Evolutionary conservation across 2,329 filamentous ascomycete genomes (phyloP), one percentile per base, ranked within the genome.

Genomic region (Cladophialophora immunda): DNA sequence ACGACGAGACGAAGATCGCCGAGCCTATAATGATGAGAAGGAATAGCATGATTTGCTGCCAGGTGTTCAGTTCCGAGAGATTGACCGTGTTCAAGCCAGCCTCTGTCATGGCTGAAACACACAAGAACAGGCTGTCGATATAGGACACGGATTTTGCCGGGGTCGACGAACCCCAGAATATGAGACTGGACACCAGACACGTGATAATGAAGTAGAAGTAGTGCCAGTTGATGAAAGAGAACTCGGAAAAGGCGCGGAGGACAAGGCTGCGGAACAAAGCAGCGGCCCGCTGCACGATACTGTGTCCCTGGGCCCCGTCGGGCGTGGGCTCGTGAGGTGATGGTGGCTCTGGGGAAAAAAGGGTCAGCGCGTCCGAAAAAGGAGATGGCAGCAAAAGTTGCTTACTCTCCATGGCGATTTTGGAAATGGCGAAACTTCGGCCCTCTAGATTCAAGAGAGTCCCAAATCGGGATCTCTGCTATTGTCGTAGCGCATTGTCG

Each of bases 71-170:
- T 2, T 75, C 74, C 8, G 78, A 81, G 13, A 84, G 73, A 67
- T 84, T 83, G 71, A 84, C 76, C 0, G 82, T 83, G 57, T 83
- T 83, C 11, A 84, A 73, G 19, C 71, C 83, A 5, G 82, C 81
- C 62, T 80, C 68, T 1, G 81, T 83, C 82, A 85, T 84, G 19
- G 82, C 82, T 47, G 79, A 82, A 17, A 81, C 76, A 15, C 74
- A 73, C 5, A 85, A 69, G 70, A 84, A 85, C 2, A 85, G 73
- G 2, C 80, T 76, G 70, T 85, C 82, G 8, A 77, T 78, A 70
- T 82, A 84, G 57, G 72, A 74, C 36, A 84, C 75, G 59, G 77
- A 81, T 56, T 74, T 71, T n/a, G 74, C 66, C 1, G 80, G 79
- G 0, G 81, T 83, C 8, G 80, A 80, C 7, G 80, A 76, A 38